Evolutionary conservation across 441 rosid genomes (phyloP).

Genomic region (Hura crepitans): DNA sequence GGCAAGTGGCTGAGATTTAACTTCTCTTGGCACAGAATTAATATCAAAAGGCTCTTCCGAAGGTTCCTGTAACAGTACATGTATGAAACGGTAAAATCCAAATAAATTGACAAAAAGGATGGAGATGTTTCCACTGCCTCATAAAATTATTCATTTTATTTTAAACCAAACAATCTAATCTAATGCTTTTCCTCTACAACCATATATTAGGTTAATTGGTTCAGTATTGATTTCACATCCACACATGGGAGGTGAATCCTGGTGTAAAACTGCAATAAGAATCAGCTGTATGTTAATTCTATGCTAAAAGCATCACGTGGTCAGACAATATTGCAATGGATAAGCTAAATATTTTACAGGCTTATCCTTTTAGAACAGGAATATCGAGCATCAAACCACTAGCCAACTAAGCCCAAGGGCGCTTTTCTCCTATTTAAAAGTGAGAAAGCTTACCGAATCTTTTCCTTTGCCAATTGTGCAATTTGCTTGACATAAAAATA

Average conservation of each 20-base stretch:
- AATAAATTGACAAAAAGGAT: neutral
- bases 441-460: no score
- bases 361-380: neutral
- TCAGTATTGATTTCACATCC: neutral
- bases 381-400: neutral
- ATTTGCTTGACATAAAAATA: no score
- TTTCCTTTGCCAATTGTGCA: no score
- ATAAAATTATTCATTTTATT: neutral
- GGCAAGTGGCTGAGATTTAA: conserved; percentile 76
- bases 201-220: neutral
- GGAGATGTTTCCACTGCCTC: neutral
- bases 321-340: neutral
- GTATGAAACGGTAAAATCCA: conserved; percentile 22
- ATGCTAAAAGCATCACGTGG: neutral
- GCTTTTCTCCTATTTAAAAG: no score
- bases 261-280: neutral
- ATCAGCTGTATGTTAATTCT: neutral
- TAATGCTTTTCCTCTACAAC: neutral
- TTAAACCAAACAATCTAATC: neutral
- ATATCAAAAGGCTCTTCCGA: conserved; percentile 79
- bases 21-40: conserved; percentile 77
- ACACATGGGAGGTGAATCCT: neutral
- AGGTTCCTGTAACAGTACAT: conserved; percentile 54
- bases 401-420: neutral
- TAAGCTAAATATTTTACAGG: neutral